Conservation (phyloP, 2,329 filamentous ascomycete genomes). For the Trichophyton simii region DNA sequence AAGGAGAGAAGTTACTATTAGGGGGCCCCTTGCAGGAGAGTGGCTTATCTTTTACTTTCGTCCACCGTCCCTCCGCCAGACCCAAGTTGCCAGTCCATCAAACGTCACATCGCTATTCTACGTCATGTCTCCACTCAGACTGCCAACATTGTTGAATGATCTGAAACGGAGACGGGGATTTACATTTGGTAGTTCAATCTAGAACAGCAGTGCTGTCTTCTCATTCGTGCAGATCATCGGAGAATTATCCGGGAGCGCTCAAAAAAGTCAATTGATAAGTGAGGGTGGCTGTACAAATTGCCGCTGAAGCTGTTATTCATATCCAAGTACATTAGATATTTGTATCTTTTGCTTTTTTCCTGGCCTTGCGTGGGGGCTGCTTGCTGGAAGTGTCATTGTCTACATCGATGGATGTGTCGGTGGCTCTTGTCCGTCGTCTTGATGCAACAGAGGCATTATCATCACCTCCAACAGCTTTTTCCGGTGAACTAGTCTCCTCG, state of each 20-base stretch:
- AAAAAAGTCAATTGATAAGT: not conserved
- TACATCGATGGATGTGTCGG: not conserved
- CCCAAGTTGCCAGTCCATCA: not conserved
- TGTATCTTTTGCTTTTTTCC: not conserved
- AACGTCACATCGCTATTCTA: not conserved
- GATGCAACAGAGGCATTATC: too few relatives aligned
- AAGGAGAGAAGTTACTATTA: not conserved
- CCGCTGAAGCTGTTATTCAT: not conserved
- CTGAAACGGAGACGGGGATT: not conserved
- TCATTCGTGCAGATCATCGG: not conserved
- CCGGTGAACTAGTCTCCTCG: not conserved
- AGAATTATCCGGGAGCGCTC: not conserved
- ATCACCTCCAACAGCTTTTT: not conserved
- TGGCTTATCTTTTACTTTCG: not conserved
- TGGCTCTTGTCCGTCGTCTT: not conserved
- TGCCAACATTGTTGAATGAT: not conserved
- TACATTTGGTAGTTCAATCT: not conserved
- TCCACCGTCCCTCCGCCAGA: not conserved
- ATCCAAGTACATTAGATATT: not conserved
- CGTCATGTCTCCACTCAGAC: not conserved
- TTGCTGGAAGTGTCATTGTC: not conserved
- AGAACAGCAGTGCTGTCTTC: not conserved
- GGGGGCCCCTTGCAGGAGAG: not conserved
- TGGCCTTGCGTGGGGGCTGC: not conserved
- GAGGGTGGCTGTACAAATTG: not conserved